Evolutionary conservation across 2,329 filamentous ascomycete species (phyloP).

Genomic region (Leptographium wingfieldii): DNA sequence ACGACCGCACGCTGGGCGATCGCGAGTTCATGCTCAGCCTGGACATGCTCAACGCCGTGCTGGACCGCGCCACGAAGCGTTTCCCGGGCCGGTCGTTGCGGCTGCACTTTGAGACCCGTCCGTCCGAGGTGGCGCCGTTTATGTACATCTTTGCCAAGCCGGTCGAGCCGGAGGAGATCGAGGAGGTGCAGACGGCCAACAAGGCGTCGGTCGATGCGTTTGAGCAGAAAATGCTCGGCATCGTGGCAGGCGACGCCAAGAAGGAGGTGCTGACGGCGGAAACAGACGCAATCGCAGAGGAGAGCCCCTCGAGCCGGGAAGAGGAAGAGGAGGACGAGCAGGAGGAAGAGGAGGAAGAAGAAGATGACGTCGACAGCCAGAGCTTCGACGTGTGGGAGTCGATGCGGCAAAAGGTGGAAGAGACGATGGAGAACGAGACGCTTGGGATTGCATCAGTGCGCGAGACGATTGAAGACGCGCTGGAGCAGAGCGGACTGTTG

Average conservation of each 20-base stretch:
- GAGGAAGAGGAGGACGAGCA: not conserved
- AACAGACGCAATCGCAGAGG: constrained; percentile 12
- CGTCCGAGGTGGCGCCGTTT: constrained; percentile 38
- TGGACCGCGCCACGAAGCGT: constrained; percentile 60
- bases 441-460: constrained; percentile 37
- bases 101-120: constrained; percentile 68
- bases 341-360: constrained; percentile 12
- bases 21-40: constrained; percentile 77
- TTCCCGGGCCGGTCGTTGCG: constrained; percentile 70
- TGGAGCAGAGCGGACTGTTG: constrained; percentile 41
- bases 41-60: constrained; percentile 61
- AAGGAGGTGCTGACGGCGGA: constrained; percentile 1
- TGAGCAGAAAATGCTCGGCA: constrained; percentile 48
- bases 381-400: constrained; percentile 35
- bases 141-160: constrained; percentile 91
- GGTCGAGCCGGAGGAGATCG: constrained; percentile 58
- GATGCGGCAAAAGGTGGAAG: constrained; percentile 40
- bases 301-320: not conserved
- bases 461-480: constrained; percentile 41
- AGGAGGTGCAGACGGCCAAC: constrained; percentile 57
- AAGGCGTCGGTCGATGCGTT: constrained; percentile 55
- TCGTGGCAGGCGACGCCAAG: constrained; percentile 15
- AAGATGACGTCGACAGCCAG: constrained; percentile 16
- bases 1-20: constrained; percentile 55
- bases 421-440: constrained; percentile 45